phyloP scores from a whole-genome alignment of 768 basidiomycete species.

The Austroboletus eburneus region DNA sequence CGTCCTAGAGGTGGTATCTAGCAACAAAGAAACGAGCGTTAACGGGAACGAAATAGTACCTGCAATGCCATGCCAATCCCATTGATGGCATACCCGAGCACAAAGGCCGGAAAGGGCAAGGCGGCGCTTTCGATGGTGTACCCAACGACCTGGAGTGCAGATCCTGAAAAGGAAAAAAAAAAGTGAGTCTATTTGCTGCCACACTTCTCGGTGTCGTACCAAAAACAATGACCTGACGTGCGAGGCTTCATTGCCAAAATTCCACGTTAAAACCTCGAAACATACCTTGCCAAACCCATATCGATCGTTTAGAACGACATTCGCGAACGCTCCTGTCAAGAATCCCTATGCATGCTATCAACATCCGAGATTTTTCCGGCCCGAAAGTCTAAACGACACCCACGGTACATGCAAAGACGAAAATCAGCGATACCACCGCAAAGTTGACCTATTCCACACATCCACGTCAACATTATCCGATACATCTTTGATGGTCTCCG shows the following conservation, averaged over 20 bases:
- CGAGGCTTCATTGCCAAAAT: not conserved
- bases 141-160: slow-evolving; percentile 27
- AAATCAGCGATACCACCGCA: slow-evolving; percentile 39
- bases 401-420: slow-evolving; percentile 39
- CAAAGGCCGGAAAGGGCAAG: slow-evolving; percentile 43
- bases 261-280: not conserved
- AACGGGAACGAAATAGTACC: slow-evolving; percentile 27
- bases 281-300: slow-evolving; percentile 34
- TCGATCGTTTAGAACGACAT: slow-evolving; percentile 25
- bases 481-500: not conserved
- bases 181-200: too few species aligned
- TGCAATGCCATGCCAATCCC: slow-evolving; percentile 44
- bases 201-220: slow-evolving; percentile 12
- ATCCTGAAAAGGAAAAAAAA: slow-evolving; percentile 12
- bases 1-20: slow-evolving; percentile 30
- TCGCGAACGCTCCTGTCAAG: slow-evolving; percentile 30
- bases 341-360: slow-evolving; percentile 25
- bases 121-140: slow-evolving; percentile 38
- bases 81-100: slow-evolving; percentile 39
- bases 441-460: slow-evolving; percentile 32
- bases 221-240: slow-evolving; percentile 23
- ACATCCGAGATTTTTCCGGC: not conserved
- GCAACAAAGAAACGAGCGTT: not conserved
- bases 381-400: slow-evolving; percentile 7
- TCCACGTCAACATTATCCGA: not conserved